Evolutionary conservation across 345 rosid species (phyloP).

Genomic region (Aquilaria sinensis): DNA sequence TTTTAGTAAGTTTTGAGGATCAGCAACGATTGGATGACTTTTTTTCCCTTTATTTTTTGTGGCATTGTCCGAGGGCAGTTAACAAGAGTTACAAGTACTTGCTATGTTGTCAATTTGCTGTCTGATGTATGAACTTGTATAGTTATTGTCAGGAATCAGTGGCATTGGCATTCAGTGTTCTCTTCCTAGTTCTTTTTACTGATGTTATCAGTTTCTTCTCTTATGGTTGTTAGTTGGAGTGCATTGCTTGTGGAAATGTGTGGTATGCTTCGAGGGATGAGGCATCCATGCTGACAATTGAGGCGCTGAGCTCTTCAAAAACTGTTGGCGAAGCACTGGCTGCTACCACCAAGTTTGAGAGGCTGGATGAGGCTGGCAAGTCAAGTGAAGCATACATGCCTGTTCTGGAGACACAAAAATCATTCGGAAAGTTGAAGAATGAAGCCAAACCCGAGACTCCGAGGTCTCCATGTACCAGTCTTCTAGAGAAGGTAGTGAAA

Average conservation of each 20-base stretch:
- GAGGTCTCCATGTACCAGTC: not conserved
- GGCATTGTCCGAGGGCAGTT: too few species aligned
- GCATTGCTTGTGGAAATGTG: slow-evolving; percentile 73
- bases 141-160: too few species aligned
- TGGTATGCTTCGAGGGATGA: slow-evolving; percentile 96
- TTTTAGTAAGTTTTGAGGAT: too few species aligned
- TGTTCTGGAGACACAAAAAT: slow-evolving; percentile 39
- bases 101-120: too few species aligned
- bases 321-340: slow-evolving; percentile 42
- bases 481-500: too few species aligned
- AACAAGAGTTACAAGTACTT: not conserved
- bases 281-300: slow-evolving; percentile 66
- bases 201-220: too few species aligned
- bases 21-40: too few species aligned
- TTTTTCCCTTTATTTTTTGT: too few species aligned
- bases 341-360: slow-evolving; percentile 57
- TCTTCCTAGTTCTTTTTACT: too few species aligned
- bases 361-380: slow-evolving; percentile 37
- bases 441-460: slow-evolving; percentile 34
- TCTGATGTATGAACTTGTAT: too few species aligned
- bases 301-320: slow-evolving; percentile 40
- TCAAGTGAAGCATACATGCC: slow-evolving; percentile 39
- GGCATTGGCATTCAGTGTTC: too few species aligned
- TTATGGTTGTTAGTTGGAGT: slow-evolving; percentile 61
- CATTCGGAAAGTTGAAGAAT: slow-evolving; percentile 26